Evolutionary conservation across 2,329 filamentous ascomycete genomes (phyloP), one percentile per base, ranked within the genome.

Genomic region (Epichloe brachyelytri): DNA sequence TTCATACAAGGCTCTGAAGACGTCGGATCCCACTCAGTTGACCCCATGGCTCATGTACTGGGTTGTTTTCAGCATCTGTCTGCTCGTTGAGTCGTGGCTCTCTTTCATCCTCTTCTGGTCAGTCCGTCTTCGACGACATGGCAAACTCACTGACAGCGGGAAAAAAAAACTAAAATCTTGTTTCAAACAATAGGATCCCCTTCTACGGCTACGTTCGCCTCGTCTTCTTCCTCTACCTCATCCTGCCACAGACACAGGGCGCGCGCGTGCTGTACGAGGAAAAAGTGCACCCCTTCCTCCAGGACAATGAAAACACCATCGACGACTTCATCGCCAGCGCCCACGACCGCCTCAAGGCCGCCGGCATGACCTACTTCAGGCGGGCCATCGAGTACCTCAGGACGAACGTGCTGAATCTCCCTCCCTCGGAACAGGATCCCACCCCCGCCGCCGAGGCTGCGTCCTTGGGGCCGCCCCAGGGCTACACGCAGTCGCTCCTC

Each of bases 21-120:
- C 88, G 15, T 85, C 86, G 49, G 88, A 96, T 67, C 89, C 90
- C 2, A 84, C 88, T 38, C 83, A 94, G 64, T 78, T 96, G 54
- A 88, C 88, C 56, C 91, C 91, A 83, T 98, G 93, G 93, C 80
- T 97, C 58, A 97, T 97, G 86, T 98, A 97, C 78, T 98, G 91
- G 86, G 88, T 95, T 54, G 88, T 95, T 22, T 79, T 96, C 57
- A 86, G 87, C 54, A 84, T 87, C 65, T 80, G 83, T 60, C 76
- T 90, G 51, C 79, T 93, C 55, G 80, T 83, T 68, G 93, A 97
- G 71, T 90, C 85, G 45, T 95, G 89, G 80, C 82, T 86, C 51
- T 81, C 84, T 61, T 95, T 91, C 71, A 83, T 97, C 62, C 78
- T 97, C 45, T 78, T 78, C 65, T 97, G 89, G 85, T 83, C 70